Evolutionary conservation across 768 basidiomycete species (phyloP), one percentile per base, ranked within the genome.

Genomic region (Suillus tomentosus): DNA sequence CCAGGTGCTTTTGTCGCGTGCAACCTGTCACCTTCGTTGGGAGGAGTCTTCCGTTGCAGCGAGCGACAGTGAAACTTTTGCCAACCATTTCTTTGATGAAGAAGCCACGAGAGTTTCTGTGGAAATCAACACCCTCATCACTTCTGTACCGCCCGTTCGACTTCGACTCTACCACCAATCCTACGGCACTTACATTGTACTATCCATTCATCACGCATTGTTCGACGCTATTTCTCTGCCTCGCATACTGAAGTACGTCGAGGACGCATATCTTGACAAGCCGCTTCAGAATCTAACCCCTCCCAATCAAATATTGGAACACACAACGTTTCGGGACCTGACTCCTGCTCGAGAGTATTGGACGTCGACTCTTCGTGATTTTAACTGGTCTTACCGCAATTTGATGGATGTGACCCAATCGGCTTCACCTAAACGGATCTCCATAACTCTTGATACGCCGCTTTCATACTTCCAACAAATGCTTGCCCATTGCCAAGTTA

Each of bases 171-270:
- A 69, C 65, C 53, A 43, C 22, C 40, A 61, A n/a, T 56, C 50
- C 24, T 51, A 53, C 5, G 39, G 27, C 15, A 57, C 55, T 37
- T 67, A 68, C 63, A 34, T 72, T 40, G 68, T 65, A 17, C 64
- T 77, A 42, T 76, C 77, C 7, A 76, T 77, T 37, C 76, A 77
- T 50, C 76, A 77, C 31, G 75, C 75, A 3, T 62, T 77, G 8
- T 77, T 74, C 63, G 76, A 77, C 60, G 76, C 74, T 3, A 65
- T 72, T 39, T 77, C 76, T 19, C 64, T 77, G 3, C 67, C 76
- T 1, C 65, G 68, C 31, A 61, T 76, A n/a, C 64, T 77, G 50
- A 72, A 70, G 31, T 67, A 70, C 22, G 67, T 74, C 7, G 76
- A 77, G 55, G 67, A 68, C 3, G 65, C 64, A 36, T 68, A 73